A percentile compares a stretch with the other conserved stretches of the same genome.
These are phyloP conservation scores for Aphanocladium album DNA, from an alignment of 2,329 filamentous ascomycete genomes.

Conservation along the genomic window DNA sequence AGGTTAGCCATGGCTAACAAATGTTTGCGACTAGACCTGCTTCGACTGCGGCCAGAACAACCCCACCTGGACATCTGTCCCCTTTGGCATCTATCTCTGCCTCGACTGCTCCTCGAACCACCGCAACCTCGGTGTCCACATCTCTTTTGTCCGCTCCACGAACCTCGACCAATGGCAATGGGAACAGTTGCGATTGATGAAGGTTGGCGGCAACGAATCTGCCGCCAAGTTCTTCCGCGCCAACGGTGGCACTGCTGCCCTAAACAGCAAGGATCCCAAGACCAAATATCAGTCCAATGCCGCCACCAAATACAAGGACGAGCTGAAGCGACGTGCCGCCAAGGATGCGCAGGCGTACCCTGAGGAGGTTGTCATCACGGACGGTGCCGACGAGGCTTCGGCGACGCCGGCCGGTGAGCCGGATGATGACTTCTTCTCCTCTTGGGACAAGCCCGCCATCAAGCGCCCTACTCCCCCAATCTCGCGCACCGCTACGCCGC, in stretches of 20 bases:
- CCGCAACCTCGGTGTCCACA: slow-evolving; percentile 95
- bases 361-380: slow-evolving; percentile 77
- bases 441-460: slow-evolving; percentile 96
- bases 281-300: slow-evolving; percentile 92
- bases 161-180: slow-evolving; percentile 99
- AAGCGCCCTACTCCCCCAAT: slow-evolving; percentile 93
- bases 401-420: slow-evolving; percentile 76
- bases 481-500: slow-evolving; percentile 82
- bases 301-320: slow-evolving; percentile 97
- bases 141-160: slow-evolving; percentile 97
- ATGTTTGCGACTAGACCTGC: slow-evolving; percentile 62
- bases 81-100: slow-evolving; percentile 95
- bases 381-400: slow-evolving; percentile 62
- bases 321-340: slow-evolving; percentile 79
- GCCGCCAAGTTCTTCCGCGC: slow-evolving; percentile 98
- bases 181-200: slow-evolving; percentile 96
- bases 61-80: slow-evolving; percentile 96
- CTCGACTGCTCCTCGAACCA: slow-evolving; percentile 97
- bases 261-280: slow-evolving; percentile 94
- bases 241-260: slow-evolving; percentile 86
- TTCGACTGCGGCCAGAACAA: slow-evolving; percentile 98
- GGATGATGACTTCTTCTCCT: slow-evolving; percentile 98
- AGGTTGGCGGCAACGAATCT: slow-evolving; percentile 96
- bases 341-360: slow-evolving; percentile 86
- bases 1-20: background rate